A percentile compares a stretch with the other conserved stretches of the same genome.
Conservation (phyloP, 208 protist species). For the Phytomonas serpens region DNA sequence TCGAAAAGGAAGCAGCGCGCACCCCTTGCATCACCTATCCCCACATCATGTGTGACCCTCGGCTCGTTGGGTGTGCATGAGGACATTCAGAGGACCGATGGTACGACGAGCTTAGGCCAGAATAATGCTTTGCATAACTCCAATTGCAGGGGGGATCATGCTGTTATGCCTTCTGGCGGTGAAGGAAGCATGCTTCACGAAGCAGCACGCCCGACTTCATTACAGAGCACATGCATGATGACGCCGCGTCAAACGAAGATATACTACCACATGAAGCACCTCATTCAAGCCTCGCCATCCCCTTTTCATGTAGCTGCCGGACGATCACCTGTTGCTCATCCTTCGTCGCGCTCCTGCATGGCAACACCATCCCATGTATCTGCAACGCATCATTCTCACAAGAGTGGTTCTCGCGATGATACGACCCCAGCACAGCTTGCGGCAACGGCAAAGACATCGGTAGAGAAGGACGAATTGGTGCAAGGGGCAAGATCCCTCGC, state of each 20-base stretch:
- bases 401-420: not conserved
- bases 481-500: not conserved
- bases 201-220: not conserved
- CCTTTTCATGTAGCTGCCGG: not conserved
- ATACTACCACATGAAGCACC: not conserved
- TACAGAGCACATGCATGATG: not conserved
- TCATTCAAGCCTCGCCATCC: not conserved
- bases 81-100: not conserved
- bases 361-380: not conserved
- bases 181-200: not conserved
- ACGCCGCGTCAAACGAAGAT: not conserved
- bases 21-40: not conserved
- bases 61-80: not conserved
- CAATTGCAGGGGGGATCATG: not conserved
- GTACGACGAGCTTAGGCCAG: not conserved
- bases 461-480: not conserved
- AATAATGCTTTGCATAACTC: not conserved
- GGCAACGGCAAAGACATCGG: not conserved
- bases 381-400: not conserved
- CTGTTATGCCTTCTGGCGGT: not conserved
- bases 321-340: not conserved
- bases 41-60: not conserved
- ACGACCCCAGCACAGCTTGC: not conserved
- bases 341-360: not conserved
- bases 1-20: not conserved